Conservation (phyloP, 2,329 filamentous ascomycete species). For the Cadophora gregata region DNA sequence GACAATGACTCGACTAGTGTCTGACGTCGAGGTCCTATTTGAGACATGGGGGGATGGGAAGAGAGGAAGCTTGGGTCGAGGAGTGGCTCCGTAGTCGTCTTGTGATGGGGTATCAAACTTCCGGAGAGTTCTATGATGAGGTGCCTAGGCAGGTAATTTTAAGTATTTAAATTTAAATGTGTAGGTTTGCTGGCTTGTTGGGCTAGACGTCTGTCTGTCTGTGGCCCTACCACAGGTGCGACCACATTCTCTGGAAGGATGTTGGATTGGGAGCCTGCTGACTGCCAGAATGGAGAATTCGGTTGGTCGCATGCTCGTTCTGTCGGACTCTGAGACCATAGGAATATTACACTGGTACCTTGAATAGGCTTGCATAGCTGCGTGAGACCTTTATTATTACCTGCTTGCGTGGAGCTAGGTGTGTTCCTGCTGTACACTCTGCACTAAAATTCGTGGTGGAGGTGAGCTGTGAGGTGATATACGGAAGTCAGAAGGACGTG, state of each 20-base stretch:
- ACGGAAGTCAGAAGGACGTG: conserved; percentile 28
- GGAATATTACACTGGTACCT: conserved; percentile 28
- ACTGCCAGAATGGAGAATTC: conserved; percentile 36
- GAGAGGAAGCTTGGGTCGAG: neutral
- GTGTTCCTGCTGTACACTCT: conserved; percentile 6
- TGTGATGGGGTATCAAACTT: conserved; percentile 21
- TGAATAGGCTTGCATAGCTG: conserved; percentile 26
- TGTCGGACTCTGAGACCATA: conserved; percentile 30
- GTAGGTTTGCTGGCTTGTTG: neutral
- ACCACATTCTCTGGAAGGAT: conserved; percentile 5
- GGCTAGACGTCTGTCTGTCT: neutral
- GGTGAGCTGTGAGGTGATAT: conserved; percentile 17
- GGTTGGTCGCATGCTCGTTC: conserved; percentile 33
- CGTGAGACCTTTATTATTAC: conserved; percentile 27
- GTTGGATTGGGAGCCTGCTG: conserved; percentile 26
- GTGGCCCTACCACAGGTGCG: conserved; percentile 3
- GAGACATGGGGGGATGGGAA: neutral
- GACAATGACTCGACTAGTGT: conserved; percentile 19
- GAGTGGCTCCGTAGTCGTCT: conserved; percentile 9
- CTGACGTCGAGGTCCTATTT: neutral
- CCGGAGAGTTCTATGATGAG: neutral
- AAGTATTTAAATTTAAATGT: no score
- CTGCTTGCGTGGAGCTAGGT: conserved; percentile 5
- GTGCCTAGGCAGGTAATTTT: neutral
- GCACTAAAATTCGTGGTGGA: conserved; percentile 7